Evolutionary conservation across 164 flowering plant species (phyloP).

Genomic region (Nelumbo lutea): DNA sequence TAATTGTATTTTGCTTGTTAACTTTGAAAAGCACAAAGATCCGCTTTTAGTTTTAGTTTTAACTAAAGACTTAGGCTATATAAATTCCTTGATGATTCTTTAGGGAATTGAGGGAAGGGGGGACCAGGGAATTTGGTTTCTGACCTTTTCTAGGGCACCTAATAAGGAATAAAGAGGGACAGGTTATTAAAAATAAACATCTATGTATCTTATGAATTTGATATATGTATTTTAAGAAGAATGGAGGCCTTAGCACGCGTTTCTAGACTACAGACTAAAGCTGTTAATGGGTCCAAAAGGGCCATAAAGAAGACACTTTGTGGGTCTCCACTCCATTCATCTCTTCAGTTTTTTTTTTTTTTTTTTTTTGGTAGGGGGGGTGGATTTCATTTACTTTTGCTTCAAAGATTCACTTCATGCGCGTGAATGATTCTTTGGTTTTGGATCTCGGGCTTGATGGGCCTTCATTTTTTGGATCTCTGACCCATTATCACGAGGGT

Average conservation of each 20-base stretch:
- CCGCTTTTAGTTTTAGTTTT: too few species aligned
- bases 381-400: too few species aligned
- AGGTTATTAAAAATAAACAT: too few species aligned
- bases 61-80: too few species aligned
- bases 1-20: background rate
- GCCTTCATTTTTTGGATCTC: too few species aligned
- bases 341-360: background rate
- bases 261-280: background rate
- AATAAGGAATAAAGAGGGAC: background rate
- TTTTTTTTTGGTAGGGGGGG: too few species aligned
- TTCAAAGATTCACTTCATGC: background rate
- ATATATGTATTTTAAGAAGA: too few species aligned
- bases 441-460: too few species aligned
- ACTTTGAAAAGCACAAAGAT: background rate
- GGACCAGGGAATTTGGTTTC: background rate
- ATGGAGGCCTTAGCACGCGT: background rate
- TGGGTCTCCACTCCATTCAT: background rate
- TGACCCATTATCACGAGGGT: too few species aligned
- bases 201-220: too few species aligned
- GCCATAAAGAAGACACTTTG: background rate
- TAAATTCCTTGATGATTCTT: too few species aligned
- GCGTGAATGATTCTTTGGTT: background rate
- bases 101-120: too few species aligned
- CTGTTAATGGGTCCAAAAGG: background rate
- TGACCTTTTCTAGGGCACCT: background rate